Percentiles rank a stretch among this genome's conserved stretches.
Evolutionary conservation across 306 rosid species (phyloP).

Genomic region (Vicia sativa): DNA sequence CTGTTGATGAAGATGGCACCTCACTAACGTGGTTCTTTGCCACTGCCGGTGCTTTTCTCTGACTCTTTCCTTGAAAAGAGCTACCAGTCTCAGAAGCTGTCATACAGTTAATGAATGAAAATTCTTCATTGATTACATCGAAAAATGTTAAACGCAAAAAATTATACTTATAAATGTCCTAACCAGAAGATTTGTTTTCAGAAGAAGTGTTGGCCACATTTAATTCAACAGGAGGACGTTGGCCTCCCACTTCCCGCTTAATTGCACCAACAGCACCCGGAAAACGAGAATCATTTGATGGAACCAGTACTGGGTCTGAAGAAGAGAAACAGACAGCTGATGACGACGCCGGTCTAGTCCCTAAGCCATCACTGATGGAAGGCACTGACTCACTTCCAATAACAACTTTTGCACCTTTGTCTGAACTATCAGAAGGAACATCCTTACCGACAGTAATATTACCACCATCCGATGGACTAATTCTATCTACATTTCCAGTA

Average conservation of each 20-base stretch:
- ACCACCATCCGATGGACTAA: constrained; percentile 46
- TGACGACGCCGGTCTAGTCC: constrained; percentile 50
- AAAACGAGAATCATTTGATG: constrained; percentile 57
- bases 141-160: constrained; percentile 29
- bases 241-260: constrained; percentile 67
- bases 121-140: constrained; percentile 28
- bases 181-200: constrained; percentile 59
- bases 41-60: constrained; percentile 56
- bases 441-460: constrained; percentile 44
- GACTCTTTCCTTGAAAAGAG: constrained; percentile 61
- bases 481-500: constrained; percentile 48
- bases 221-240: constrained; percentile 53
- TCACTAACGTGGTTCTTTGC: constrained; percentile 60
- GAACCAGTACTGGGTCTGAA: constrained; percentile 69
- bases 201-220: constrained; percentile 44
- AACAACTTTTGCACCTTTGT: constrained; percentile 44
- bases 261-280: constrained; percentile 67
- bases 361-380: constrained; percentile 45
- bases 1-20: constrained; percentile 52
- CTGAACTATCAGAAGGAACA: constrained; percentile 47
- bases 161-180: constrained; percentile 33
- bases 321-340: constrained; percentile 59
- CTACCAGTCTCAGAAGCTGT: constrained; percentile 61
- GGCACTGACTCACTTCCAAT: constrained; percentile 48
- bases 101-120: constrained; percentile 32